Evolutionary conservation across 352 stramenopile species (phyloP).

Genomic region (Pythium dissimile): DNA sequence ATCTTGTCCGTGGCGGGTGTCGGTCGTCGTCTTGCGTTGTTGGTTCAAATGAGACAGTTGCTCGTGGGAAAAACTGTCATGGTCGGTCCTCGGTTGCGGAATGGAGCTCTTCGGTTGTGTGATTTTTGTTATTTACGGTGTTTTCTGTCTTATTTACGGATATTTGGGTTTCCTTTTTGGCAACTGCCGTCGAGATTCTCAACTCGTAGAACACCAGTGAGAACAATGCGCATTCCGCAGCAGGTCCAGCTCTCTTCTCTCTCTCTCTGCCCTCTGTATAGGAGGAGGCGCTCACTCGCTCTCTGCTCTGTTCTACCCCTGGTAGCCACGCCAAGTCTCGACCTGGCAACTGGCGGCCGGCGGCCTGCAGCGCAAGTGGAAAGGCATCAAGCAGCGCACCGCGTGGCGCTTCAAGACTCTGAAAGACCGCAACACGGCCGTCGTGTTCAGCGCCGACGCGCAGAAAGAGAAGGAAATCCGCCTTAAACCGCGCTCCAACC

Average conservation of each 20-base stretch:
- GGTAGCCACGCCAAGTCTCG: slow-evolving; percentile 36
- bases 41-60: too few relatives aligned
- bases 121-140: too few relatives aligned
- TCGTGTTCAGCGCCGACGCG: slow-evolving; percentile 72
- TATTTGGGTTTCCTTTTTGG: too few relatives aligned
- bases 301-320: background rate
- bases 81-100: too few relatives aligned
- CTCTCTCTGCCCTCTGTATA: background rate
- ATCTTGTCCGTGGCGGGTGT: too few relatives aligned
- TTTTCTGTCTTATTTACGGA: too few relatives aligned
- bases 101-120: too few relatives aligned
- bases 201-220: too few relatives aligned
- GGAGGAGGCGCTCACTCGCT: background rate
- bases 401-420: slow-evolving; percentile 78
- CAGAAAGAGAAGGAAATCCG: slow-evolving; percentile 72
- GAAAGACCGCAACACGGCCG: slow-evolving; percentile 65
- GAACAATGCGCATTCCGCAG: too few relatives aligned
- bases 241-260: background rate
- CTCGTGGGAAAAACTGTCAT: too few relatives aligned
- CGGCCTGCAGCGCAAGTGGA: slow-evolving; percentile 78
- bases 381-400: slow-evolving; percentile 77
- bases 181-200: too few relatives aligned
- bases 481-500: slow-evolving; percentile 44
- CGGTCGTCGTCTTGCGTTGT: too few relatives aligned
- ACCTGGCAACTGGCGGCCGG: slow-evolving; percentile 76